A percentile compares a stretch with the other conserved stretches of the same genome.
phyloP scores from a whole-genome alignment of 2,329 filamentous ascomycete genomes.

The Curvularia lunata region DNA sequence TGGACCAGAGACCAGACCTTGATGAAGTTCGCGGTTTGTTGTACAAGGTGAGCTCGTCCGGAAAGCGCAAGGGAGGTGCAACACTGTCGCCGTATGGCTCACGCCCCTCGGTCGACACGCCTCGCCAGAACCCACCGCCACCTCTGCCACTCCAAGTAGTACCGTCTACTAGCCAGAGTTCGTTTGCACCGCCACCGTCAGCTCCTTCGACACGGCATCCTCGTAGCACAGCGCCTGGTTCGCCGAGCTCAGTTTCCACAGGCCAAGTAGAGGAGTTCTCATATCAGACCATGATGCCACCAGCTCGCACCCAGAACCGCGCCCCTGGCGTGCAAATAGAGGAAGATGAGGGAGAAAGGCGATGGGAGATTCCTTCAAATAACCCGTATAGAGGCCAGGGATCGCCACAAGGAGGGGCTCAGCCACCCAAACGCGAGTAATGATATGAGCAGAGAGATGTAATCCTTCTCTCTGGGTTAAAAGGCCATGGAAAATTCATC shows the following conservation, averaged over 20 bases:
- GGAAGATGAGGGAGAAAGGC: conserved; percentile 26
- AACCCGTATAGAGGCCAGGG: conserved; percentile 24
- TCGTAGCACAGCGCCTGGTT: conserved; percentile 34
- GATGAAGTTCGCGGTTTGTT: conserved; percentile 57
- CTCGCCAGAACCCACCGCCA: conserved; percentile 35
- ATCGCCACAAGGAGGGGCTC: conserved; percentile 6
- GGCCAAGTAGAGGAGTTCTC: conserved; percentile 43
- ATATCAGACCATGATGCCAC: conserved; percentile 43
- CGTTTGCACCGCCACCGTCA: conserved; percentile 34
- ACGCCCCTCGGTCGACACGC: conserved; percentile 24
- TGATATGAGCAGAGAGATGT: background rate
- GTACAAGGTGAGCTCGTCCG: conserved; percentile 53
- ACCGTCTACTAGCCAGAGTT: conserved; percentile 24
- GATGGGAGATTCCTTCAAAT: conserved; percentile 20
- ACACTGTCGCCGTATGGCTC: conserved; percentile 33
- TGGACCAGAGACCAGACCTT: conserved; percentile 51
- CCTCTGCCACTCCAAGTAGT: conserved; percentile 40
- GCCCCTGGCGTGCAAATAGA: conserved; percentile 24
- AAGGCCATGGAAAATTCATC: background rate
- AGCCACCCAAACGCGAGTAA: conserved; percentile 22
- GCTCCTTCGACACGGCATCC: conserved; percentile 25
- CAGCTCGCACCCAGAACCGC: conserved; percentile 33
- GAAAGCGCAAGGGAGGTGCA: conserved; percentile 49
- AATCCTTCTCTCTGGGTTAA: background rate
- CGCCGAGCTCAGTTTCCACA: conserved; percentile 43